Base-by-base conservation (phyloP, 83 land plant species). In the Larix sibirica region DNA sequence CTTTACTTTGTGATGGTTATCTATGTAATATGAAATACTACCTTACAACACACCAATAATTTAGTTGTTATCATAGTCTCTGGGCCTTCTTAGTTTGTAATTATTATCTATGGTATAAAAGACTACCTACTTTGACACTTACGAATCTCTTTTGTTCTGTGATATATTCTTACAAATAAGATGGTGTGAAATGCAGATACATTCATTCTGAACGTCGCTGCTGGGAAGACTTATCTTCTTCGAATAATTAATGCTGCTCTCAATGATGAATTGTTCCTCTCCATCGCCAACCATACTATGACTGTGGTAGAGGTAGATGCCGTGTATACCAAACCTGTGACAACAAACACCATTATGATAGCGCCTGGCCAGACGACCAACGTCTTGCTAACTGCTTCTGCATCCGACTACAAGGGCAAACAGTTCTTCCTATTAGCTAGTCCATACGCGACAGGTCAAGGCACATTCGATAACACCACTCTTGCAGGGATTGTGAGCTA, bases 281-380 rank as follows among this genome's bases (percentile, higher is more conserved):
- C 84, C 3, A 84, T 89, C 0, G 88, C 94, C 16, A 87, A 90
- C 82, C 94, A 90, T 82, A 83, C 88, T 0, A 60, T 92, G 61
- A 85, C 85, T 0, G 90, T 88, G 17, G 88, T 90, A 7, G 92
- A 91, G 74, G 84, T 85, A 2, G 96, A 94, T 58, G 96, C 96
- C 2, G 90, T 83, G 60, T 94, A 94, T 80, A 80, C 82, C 24
- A 88, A 94, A 21, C 94, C 92, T 42, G 88, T 90, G 83, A 62
- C 81, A 7, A 90, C 91, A 1, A 26, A 71, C 17, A 77, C 86
- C 12, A 63, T 94, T 36, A 47, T 94, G 16, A 90, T 94, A 26
- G 88, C 94, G 1, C 96, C 96, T 0, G 96, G 96, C 18, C 96
- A 94, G 70, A 94, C 94, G 66, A 94, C 90, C 14, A 91, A 90